Conservation (phyloP, 768 basidiomycete species). For the Chlorophyllum brunneum region DNA sequence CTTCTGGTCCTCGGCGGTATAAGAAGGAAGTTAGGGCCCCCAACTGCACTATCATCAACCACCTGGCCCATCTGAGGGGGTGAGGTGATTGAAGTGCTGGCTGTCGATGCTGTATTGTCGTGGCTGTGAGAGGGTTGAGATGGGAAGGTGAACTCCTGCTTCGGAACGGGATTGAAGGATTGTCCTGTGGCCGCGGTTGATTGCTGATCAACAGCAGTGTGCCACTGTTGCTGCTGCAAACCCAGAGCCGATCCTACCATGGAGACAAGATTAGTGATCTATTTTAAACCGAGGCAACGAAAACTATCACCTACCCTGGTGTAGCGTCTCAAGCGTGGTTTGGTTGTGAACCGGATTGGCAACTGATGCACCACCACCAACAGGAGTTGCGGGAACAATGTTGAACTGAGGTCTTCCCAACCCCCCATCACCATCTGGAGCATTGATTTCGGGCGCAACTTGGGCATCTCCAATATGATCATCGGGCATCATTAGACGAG, state of each 20-base stretch:
- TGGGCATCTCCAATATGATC: constrained; percentile 15
- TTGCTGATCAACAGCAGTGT: constrained; percentile 7
- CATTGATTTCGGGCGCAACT: constrained; percentile 36
- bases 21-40: constrained; percentile 15
- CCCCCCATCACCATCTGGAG: constrained; percentile 34
- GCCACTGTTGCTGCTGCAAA: constrained; percentile 13
- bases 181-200: not conserved
- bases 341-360: constrained; percentile 46
- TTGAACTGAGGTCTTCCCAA: constrained; percentile 61
- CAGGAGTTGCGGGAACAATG: constrained; percentile 81
- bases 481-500: constrained; percentile 53
- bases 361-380: constrained; percentile 55
- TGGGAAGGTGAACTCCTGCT: constrained; percentile 12
- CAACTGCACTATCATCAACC: constrained; percentile 8
- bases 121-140: constrained; percentile 5
- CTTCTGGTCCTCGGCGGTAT: constrained; percentile 40
- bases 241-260: constrained; percentile 7
- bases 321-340: constrained; percentile 42
- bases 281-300: constrained; percentile 6
- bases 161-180: constrained; percentile 1
- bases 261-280: constrained; percentile 7
- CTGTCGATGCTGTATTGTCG: not conserved
- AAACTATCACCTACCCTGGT: constrained; percentile 43
- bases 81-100: constrained; percentile 4
- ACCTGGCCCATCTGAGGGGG: constrained; percentile 5